A percentile compares a stretch with the other conserved stretches of the same genome.
Conservation (phyloP, 2,329 filamentous ascomycete species). For the Coniella vitis region DNA sequence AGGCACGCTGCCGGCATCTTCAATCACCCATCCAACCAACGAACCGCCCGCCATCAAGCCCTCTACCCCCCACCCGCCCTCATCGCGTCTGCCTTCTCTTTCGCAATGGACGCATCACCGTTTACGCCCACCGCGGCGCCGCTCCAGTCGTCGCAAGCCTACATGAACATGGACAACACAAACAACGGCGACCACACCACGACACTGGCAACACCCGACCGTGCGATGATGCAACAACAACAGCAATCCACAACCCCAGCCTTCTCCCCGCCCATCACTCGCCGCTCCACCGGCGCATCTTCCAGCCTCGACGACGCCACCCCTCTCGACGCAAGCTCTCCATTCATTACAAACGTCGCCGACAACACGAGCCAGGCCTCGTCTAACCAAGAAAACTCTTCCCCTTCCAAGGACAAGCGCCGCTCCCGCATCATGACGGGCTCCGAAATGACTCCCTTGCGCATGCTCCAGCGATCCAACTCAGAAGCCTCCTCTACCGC, state of each 20-base stretch:
- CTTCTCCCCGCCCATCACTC: constrained; percentile 13
- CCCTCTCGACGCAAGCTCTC: constrained; percentile 23
- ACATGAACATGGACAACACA: background rate
- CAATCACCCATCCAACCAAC: background rate
- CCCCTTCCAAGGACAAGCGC: constrained; percentile 38
- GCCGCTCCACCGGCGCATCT: constrained; percentile 8
- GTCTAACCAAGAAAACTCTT: constrained; percentile 39
- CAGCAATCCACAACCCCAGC: background rate
- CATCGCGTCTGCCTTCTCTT: constrained; percentile 10
- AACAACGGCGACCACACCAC: background rate
- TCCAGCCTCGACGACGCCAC: constrained; percentile 22
- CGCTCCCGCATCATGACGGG: constrained; percentile 52
- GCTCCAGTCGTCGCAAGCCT: too few relatives aligned
- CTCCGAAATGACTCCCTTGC: constrained; percentile 50
- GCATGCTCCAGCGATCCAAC: constrained; percentile 38
- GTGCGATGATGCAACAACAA: background rate
- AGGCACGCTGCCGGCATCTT: background rate
- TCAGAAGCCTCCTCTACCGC: constrained; percentile 22
- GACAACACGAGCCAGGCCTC: constrained; percentile 23
- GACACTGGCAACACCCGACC: background rate
- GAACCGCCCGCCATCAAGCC: background rate
- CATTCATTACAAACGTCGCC: constrained; percentile 26
- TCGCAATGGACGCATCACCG: constrained; percentile 13
- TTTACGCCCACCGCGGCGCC: constrained; percentile 5
- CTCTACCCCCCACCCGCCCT: background rate